Evolutionary conservation across 176 grass and related monocot species (phyloP).

Genomic region (Paspalum notatum): DNA sequence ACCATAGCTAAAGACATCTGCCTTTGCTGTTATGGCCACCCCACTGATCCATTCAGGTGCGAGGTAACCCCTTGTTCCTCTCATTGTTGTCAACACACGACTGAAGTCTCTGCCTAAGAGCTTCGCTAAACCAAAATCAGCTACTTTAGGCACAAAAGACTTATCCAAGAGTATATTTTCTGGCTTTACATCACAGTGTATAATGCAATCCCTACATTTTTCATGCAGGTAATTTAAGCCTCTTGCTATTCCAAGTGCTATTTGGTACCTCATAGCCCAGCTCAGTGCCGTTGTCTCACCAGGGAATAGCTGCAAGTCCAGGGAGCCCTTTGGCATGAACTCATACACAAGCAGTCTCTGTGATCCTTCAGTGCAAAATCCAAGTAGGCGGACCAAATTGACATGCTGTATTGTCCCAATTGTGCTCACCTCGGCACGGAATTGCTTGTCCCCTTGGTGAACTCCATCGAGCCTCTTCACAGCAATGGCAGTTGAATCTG

Average conservation of each 20-base stretch:
- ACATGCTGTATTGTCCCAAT: conserved; percentile 85
- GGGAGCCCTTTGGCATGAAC: conserved; percentile 83
- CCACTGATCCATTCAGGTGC: conserved; percentile 90
- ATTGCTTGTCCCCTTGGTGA: conserved; percentile 89
- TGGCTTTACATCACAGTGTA: conserved; percentile 91
- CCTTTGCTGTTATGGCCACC: conserved; percentile 71
- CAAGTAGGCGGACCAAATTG: conserved; percentile 71
- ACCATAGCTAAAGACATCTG: conserved; percentile 87
- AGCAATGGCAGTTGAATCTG: conserved; percentile 65
- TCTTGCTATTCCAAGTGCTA: conserved; percentile 76
- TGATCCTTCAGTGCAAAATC: conserved; percentile 77
- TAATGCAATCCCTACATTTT: conserved; percentile 85
- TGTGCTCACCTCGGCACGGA: conserved; percentile 92
- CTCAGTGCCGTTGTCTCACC: conserved; percentile 41
- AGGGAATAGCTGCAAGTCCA: conserved; percentile 69
- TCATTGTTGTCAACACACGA: conserved; percentile 82
- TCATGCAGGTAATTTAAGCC: conserved; percentile 80
- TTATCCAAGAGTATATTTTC: conserved; percentile 90
- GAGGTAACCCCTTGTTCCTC: conserved; percentile 86
- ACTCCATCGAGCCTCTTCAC: conserved; percentile 80
- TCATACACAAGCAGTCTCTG: conserved; percentile 72
- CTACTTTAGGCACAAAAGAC: conserved; percentile 68
- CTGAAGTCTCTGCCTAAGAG: conserved; percentile 84
- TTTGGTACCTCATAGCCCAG: conserved; percentile 71
- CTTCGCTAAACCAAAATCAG: conserved; percentile 87